Base-by-base conservation (phyloP, 352 stramenopile genomes). In the Pythium dissimile region DNA sequence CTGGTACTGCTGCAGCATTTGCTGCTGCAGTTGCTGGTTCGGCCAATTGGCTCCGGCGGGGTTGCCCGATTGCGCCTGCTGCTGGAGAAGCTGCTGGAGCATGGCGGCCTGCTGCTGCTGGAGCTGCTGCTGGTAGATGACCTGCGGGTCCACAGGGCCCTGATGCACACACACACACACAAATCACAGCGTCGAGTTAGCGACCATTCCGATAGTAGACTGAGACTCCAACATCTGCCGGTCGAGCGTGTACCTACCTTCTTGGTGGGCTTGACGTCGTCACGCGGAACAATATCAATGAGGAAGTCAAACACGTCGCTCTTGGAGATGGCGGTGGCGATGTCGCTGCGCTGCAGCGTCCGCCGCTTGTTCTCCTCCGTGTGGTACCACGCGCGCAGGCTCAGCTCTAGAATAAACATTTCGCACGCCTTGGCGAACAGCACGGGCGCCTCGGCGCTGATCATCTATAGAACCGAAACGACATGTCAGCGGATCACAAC, bases 341-440 rank as follows among this genome's bases (percentile, higher is more conserved):
- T 95, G 60, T 97, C 89, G 57, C 82, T 94, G 51, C 86, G 82
- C 72, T 97, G 89, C 39, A 98, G 72, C 55, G 88, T 97, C 38
- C 90, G 77, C n/a, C 92, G 80, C 72, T 97, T 97, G 75, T 92
- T 95, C 65, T 96, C 86, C 64, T 96, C 89, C 27, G 89, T 96
- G 73, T 96, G 81, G 70, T 88, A 90, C 84, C 86, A 96, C 31
- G 88, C 80, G 28, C 86, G 84, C 53, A 96, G 63, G 55, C 80
- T 95, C 39, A 98, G 68, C 69, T 97, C 90, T 6, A 93, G 67
- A 46, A 97, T 96, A 62, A 98, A 98, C 71, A 98, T 95, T 62
- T 97, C 92, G 61, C 89, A 97, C n/a, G 92, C 92, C 71, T 97
- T 98, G 56, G 92, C 89, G 54, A 98, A 95, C 31, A 98, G 72